phyloP scores from a whole-genome alignment of 768 basidiomycete genomes.

The Coprinellus micaceus region DNA sequence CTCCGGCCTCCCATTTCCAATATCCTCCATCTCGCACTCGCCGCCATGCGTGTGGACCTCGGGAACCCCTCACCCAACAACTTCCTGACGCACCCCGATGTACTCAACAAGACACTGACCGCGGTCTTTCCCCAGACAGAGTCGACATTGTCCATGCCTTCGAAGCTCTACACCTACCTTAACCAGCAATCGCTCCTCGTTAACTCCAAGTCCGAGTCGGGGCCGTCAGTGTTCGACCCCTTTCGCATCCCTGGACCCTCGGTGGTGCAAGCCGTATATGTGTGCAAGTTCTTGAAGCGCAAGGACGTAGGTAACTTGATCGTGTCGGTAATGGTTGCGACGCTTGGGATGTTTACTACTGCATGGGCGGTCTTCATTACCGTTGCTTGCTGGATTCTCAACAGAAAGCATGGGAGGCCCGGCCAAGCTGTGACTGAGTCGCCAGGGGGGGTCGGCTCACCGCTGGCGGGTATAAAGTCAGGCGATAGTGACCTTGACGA shows the following conservation, averaged over 20 bases:
- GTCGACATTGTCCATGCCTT: background rate
- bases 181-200: background rate
- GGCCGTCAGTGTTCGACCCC: slow-evolving; percentile 8
- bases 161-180: background rate
- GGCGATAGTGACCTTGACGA: no score
- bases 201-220: no score
- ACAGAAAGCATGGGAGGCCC: no score
- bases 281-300: slow-evolving; percentile 15
- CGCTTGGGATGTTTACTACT: slow-evolving; percentile 16
- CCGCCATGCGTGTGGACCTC: slow-evolving; percentile 20
- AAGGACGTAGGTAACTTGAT: slow-evolving; percentile 11
- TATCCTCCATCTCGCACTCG: slow-evolving; percentile 18
- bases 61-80: slow-evolving; percentile 23
- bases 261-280: slow-evolving; percentile 16
- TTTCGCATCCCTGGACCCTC: slow-evolving; percentile 13
- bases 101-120: slow-evolving; percentile 2
- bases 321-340: slow-evolving; percentile 18
- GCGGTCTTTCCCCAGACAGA: background rate
- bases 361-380: slow-evolving; percentile 13
- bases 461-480: no score
- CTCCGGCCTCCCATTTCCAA: slow-evolving; percentile 13
- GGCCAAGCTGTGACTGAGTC: no score
- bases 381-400: no score
- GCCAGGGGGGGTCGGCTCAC: no score
- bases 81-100: slow-evolving; percentile 15